Conservation (phyloP, 192 early-diverging fungal species). For the Podila clonocystis region DNA sequence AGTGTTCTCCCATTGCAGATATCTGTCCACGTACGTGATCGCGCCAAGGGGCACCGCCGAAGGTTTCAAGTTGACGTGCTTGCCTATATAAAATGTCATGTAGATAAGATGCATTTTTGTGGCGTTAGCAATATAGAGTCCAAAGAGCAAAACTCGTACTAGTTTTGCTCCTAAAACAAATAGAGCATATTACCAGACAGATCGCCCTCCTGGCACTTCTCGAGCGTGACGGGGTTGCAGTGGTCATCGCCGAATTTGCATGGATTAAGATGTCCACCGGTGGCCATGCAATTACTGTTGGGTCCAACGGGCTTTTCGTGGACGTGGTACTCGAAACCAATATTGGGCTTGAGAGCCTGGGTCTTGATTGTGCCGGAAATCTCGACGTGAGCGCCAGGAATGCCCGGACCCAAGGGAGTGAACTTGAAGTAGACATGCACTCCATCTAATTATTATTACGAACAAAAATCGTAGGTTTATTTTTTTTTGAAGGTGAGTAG, state of each 20-base stretch:
- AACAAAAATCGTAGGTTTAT: no score
- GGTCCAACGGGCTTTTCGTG: conserved; percentile 31
- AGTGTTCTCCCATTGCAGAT: conserved; percentile 4
- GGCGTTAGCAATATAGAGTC: background rate
- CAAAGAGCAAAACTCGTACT: background rate
- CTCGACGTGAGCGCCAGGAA: background rate
- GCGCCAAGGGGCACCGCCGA: conserved; percentile 3
- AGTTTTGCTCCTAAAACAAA: background rate
- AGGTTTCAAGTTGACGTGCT: conserved; percentile 20
- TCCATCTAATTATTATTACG: background rate
- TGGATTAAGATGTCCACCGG: conserved; percentile 36
- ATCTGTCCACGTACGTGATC: conserved; percentile 14
- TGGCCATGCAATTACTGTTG: conserved; percentile 24
- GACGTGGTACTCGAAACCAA: conserved; percentile 37
- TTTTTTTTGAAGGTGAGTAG: no score
- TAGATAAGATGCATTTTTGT: background rate
- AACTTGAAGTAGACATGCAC: background rate
- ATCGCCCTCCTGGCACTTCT: conserved; percentile 32
- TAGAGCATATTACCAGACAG: conserved; percentile 25
- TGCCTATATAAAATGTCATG: conserved; percentile 6
- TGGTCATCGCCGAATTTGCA: conserved; percentile 9
- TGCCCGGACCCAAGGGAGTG: background rate
- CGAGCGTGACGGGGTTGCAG: conserved; percentile 11
- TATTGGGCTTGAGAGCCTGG: background rate
- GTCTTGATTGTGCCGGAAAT: background rate